These are phyloP conservation scores for Barnettozyma sucrosica DNA, from an alignment of 805 yeast genomes.

Conservation along the genomic window DNA sequence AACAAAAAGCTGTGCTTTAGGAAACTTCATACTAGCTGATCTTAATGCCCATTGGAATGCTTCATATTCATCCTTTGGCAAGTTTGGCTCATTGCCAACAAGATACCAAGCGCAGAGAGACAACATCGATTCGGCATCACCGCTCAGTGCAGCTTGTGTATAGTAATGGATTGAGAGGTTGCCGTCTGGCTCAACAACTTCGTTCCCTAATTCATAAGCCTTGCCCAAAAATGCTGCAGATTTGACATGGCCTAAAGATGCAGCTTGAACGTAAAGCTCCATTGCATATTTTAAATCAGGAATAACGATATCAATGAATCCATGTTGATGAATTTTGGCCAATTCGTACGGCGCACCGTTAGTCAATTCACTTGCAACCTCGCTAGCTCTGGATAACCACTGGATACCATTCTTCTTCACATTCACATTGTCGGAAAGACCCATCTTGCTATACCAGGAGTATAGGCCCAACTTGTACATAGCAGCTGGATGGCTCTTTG, in stretches of 20 bases:
- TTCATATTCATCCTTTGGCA: slow-evolving; percentile 72
- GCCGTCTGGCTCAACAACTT: slow-evolving; percentile 67
- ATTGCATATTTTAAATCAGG: slow-evolving; percentile 80
- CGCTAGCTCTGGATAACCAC: slow-evolving; percentile 87
- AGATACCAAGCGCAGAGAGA: slow-evolving; percentile 96
- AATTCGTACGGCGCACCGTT: slow-evolving; percentile 94
- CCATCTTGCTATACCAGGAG: slow-evolving; percentile 80
- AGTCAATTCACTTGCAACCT: slow-evolving; percentile 74
- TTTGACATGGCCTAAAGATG: slow-evolving; percentile 78
- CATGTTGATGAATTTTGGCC: slow-evolving; percentile 76
- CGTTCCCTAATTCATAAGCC: slow-evolving; percentile 71
- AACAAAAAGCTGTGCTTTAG: slow-evolving; percentile 81
- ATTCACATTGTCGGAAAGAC: slow-evolving; percentile 58
- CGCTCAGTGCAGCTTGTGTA: slow-evolving; percentile 83
- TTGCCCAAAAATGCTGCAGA: slow-evolving; percentile 78
- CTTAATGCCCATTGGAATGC: slow-evolving; percentile 93
- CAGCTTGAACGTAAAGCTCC: slow-evolving; percentile 81
- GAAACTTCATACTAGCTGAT: slow-evolving; percentile 69
- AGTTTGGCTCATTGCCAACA: slow-evolving; percentile 81
- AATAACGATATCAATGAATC: slow-evolving; percentile 82
- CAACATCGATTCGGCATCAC: slow-evolving; percentile 85
- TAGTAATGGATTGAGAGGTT: slow-evolving; percentile 87
- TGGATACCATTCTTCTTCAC: slow-evolving; percentile 84
- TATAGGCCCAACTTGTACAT: slow-evolving; percentile 90
- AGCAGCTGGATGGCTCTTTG: slow-evolving; percentile 93